Evolutionary conservation across 257 asterid genomes (phyloP).

Genomic region (Linaria vulgaris): DNA sequence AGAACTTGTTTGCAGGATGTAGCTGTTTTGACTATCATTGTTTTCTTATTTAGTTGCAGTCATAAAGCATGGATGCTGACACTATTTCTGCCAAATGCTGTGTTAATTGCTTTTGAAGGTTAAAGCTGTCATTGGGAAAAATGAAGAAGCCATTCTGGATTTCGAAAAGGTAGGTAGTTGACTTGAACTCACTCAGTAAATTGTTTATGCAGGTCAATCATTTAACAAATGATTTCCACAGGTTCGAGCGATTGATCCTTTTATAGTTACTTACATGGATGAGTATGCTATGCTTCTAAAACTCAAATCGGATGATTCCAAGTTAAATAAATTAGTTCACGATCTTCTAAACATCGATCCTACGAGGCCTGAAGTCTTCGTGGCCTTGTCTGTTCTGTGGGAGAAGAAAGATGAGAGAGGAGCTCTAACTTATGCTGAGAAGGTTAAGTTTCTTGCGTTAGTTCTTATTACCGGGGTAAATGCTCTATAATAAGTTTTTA

Average conservation of each 20-base stretch:
- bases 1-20: background rate
- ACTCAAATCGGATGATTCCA: conserved; percentile 69
- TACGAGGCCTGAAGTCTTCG: conserved; percentile 87
- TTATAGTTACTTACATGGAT: conserved; percentile 82
- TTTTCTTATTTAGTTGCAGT: conserved; percentile 15
- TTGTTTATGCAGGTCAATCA: conserved; percentile 16
- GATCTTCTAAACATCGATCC: conserved; percentile 85
- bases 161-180: conserved; percentile 73
- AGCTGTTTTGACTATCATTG: conserved; percentile 1
- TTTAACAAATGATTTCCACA: conserved; percentile 37
- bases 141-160: conserved; percentile 84
- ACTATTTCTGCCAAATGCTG: conserved; percentile 15
- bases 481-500: conserved; percentile 25
- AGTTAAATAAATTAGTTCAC: conserved; percentile 80
- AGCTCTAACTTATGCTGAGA: conserved; percentile 85
- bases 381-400: conserved; percentile 90
- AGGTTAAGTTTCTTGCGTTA: conserved; percentile 47
- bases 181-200: conserved; percentile 6
- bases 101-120: conserved; percentile 50
- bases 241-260: conserved; percentile 90
- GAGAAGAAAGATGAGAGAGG: conserved; percentile 90
- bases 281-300: conserved; percentile 99
- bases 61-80: conserved; percentile 17
- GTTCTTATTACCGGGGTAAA: conserved; percentile 15
- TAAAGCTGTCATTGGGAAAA: conserved; percentile 82